Base-by-base conservation (phyloP, 202 grass and related monocot genomes). In the Schoenoplectus triqueter region DNA sequence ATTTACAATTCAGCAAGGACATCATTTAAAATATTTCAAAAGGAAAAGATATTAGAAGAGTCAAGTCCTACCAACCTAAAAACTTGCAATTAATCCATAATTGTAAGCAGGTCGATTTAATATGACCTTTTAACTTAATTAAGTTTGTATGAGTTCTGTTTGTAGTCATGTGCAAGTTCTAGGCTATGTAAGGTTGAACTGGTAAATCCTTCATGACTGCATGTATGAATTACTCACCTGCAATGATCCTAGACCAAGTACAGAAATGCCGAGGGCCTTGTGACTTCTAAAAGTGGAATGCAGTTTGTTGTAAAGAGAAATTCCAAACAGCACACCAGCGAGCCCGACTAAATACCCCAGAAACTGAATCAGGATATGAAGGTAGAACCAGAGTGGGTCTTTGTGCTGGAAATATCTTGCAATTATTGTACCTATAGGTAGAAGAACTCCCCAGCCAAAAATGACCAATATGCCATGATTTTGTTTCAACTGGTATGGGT, bases 331-430 rank as follows among this genome's bases (percentile, higher is more conserved):
- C 64, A 84, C 78, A 45, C 84, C 89, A 0, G 89, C 82, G 31
- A 90, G 49, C 19, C 91, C 89, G 49, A 89, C 59, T 57, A 93
- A 78, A 77, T 87, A 93, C 17, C 89, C 91, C 6, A 74, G 50
- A 60, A 93, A 41, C 13, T 93, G 89, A 44, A 93, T 39, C n/a
- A 84, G 22, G 11, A 68, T 57, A 82, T 93, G 91, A 76, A 93
- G 78, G 70, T 90, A 89, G 73, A 80, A 93, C 91, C 91, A 93
- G 57, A 93, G 85, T 8, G 87, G 85, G 18, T 89, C 89, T 70
- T 84, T 90, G 2, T 86, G 86, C 18, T 78, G 84, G 75, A 86
- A 87, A 81, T 93, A 93, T 84, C 91, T 84, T n/a, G 89, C 89
- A 3, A 90, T 73, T 60, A 90, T 89, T 7, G 45, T 70, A 1